phyloP scores from a whole-genome alignment of 768 basidiomycete species.

The Lactarius vividus region DNA sequence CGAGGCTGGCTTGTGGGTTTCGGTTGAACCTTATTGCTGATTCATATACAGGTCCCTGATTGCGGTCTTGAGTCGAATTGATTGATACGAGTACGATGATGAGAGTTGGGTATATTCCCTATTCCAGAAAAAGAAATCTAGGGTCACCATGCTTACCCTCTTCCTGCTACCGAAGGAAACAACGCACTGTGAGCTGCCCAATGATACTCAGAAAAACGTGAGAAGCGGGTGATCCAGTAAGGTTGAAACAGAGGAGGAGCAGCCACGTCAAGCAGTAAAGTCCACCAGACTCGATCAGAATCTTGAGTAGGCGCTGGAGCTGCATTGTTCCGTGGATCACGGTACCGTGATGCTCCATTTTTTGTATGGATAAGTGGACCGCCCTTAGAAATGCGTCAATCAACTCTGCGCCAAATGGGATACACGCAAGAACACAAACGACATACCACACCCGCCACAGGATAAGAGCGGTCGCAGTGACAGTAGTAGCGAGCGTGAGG shows the following conservation, averaged over 20 bases:
- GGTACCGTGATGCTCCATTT: not conserved
- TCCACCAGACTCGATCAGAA: constrained; percentile 26
- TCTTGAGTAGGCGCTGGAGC: constrained; percentile 12
- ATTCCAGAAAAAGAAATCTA: not conserved
- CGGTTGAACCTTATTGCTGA: constrained; percentile 9
- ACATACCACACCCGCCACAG: constrained; percentile 14
- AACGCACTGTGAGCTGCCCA: constrained; percentile 16
- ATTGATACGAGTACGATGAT: constrained; percentile 32
- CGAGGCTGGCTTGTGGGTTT: not conserved
- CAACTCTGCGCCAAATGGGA: not conserved
- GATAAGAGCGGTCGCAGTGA: constrained; percentile 11
- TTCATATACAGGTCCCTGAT: not conserved
- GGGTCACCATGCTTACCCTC: not conserved
- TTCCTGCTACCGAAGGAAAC: not conserved
- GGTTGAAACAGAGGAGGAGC: constrained; percentile 12
- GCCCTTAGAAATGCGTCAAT: constrained; percentile 5
- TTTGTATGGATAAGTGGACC: not conserved
- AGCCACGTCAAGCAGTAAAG: constrained; percentile 25
- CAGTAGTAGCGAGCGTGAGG: constrained; percentile 21
- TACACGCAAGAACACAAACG: not conserved
- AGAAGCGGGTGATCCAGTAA: not conserved
- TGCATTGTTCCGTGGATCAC: not conserved
- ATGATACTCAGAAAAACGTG: constrained; percentile 10
- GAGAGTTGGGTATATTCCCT: constrained; percentile 25
- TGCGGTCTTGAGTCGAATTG: constrained; percentile 24